Percentiles rank a stretch among this genome's conserved stretches.
phyloP scores from a whole-genome alignment of 2,329 filamentous ascomycete species.

The Teratosphaeria epicoccoides region DNA sequence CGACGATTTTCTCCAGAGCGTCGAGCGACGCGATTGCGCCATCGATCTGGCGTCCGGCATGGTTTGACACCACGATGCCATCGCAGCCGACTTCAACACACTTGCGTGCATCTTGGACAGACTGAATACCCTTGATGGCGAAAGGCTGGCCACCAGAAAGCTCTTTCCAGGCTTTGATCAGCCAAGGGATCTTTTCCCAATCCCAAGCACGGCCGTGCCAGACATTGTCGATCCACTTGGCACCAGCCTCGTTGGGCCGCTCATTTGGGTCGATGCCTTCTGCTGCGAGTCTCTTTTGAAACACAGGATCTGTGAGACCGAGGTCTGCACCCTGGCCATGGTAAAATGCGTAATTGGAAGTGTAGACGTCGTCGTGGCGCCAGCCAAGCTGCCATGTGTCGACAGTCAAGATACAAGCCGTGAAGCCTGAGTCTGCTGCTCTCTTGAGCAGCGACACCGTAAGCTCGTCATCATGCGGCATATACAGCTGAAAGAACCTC shows the following conservation, averaged over 20 bases:
- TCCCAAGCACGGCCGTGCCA: slow-evolving; percentile 53
- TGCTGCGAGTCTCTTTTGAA: slow-evolving; percentile 42
- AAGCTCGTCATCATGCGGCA: slow-evolving; percentile 52
- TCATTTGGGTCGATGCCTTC: slow-evolving; percentile 43
- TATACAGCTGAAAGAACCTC: slow-evolving; percentile 54
- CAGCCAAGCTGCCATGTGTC: slow-evolving; percentile 56
- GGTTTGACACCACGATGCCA: slow-evolving; percentile 60
- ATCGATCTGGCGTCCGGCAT: slow-evolving; percentile 57
- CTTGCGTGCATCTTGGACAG: slow-evolving; percentile 50
- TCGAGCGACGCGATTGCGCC: slow-evolving; percentile 50
- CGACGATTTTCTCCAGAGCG: slow-evolving; percentile 48
- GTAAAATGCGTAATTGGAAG: slow-evolving; percentile 53
- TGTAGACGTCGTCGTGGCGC: slow-evolving; percentile 48
- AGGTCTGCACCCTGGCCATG: slow-evolving; percentile 49
- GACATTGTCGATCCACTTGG: slow-evolving; percentile 53
- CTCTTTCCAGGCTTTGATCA: slow-evolving; percentile 47
- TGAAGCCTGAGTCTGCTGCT: slow-evolving; percentile 45
- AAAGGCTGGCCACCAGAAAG: slow-evolving; percentile 47
- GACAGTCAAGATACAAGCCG: slow-evolving; percentile 49
- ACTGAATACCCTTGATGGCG: slow-evolving; percentile 61
- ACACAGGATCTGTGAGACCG: slow-evolving; percentile 50
- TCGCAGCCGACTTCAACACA: slow-evolving; percentile 52
- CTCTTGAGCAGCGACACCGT: slow-evolving; percentile 46
- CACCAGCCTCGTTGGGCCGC: slow-evolving; percentile 44
- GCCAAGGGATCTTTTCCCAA: slow-evolving; percentile 59